Evolutionary conservation across 2,329 filamentous ascomycete species (phyloP), one percentile per base, ranked within the genome.

Genomic region (Apiospora malaysiana): DNA sequence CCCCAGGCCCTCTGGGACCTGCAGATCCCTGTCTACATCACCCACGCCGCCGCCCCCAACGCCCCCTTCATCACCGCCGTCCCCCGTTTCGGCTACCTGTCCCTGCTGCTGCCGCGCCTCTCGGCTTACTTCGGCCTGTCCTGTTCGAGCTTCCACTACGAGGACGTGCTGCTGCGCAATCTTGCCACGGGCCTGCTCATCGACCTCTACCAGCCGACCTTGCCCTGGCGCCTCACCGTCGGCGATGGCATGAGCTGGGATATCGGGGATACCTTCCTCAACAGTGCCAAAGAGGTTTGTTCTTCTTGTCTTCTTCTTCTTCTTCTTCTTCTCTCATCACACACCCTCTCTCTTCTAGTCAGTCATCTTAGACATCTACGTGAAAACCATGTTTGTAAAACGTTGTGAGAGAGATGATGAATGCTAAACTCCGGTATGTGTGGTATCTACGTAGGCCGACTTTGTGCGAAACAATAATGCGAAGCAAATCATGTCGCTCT

Each of bases 401-500:
- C 32, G 2, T 45, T 16, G 42, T 2, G 16, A 45, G 10, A 45
- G 2, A 16, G 16, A n/a, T 63, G 16, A 10, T 43, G 18, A 25
- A 25, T 68, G 66, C 27, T 40, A 32, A 40, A 27, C 16, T 3
- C 18, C 12, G 25, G 14, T 42, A 16, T 46, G 49, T 21, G 68
- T 42, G 40, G 46, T 27, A 51, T 32, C 4, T 37, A 21, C 37
- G 27, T 70, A 90, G 86, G 94, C 95, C 42, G 94, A 97, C 81
- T 97, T 94, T 75, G 85, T 97, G 68, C 90, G 95, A 68, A 95
- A 96, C 75, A 94, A 94, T 63, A 96, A 93, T 69, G 94, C 94
- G 21, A 94, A 95, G 79, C 92, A 93, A 72, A 95, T 97, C 77
- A 97, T 97, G 94, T 92, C 91, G 69, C 85, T 98, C 77, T 94